Percentiles rank a stretch among this genome's conserved stretches.
phyloP scores from a whole-genome alignment of 2,329 filamentous ascomycete genomes.

The Cladorrhinum sp. region DNA sequence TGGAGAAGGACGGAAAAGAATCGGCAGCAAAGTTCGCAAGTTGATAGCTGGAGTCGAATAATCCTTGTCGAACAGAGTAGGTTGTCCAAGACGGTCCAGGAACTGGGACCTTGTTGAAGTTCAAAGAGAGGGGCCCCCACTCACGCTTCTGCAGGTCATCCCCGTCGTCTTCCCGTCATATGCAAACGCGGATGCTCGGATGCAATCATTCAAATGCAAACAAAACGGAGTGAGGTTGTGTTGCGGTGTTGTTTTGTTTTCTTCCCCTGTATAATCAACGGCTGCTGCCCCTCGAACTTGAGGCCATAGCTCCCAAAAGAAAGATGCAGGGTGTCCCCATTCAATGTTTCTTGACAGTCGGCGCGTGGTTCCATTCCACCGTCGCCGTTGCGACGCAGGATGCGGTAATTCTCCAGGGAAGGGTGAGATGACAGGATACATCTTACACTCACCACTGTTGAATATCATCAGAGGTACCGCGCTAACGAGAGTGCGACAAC shows the following conservation, averaged over 20 bases:
- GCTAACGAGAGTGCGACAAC: neutral
- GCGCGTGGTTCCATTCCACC: conserved; percentile 2
- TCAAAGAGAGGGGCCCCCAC: neutral
- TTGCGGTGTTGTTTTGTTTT: no score
- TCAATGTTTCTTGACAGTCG: neutral
- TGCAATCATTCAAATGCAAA: no score
- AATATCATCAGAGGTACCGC: neutral
- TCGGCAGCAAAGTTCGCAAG: neutral
- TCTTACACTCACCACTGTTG: neutral
- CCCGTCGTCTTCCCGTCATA: neutral
- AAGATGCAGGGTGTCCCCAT: neutral
- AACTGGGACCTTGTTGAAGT: neutral
- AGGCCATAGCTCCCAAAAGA: conserved; percentile 1
- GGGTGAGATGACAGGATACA: neutral
- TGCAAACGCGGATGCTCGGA: neutral
- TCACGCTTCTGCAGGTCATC: neutral
- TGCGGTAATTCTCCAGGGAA: neutral
- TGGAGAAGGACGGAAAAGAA: neutral
- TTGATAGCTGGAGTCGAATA: neutral
- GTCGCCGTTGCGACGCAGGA: conserved; percentile 1
- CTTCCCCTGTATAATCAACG: neutral
- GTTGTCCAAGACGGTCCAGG: neutral
- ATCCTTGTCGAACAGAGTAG: neutral
- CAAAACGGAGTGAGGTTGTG: no score
- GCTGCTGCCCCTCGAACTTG: neutral